phyloP scores from a whole-genome alignment of 306 rosid species.

The Phaseolus lunatus region DNA sequence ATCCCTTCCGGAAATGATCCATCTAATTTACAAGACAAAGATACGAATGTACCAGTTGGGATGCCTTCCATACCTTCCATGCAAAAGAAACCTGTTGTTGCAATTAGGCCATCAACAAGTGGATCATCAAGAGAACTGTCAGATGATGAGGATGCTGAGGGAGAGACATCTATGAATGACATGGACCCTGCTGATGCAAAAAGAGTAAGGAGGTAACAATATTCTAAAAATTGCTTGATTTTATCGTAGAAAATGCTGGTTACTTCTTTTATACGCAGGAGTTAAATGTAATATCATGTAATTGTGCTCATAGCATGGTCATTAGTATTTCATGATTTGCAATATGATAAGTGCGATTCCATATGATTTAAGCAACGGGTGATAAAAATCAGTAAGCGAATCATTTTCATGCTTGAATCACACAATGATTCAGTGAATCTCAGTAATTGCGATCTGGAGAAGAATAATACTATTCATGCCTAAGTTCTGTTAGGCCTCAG shows the following conservation, averaged over 20 bases:
- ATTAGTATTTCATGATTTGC: neutral
- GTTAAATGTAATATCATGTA: conserved; percentile 26
- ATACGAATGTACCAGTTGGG: conserved; percentile 53
- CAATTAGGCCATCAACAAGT: conserved; percentile 65
- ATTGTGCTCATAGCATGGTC: neutral
- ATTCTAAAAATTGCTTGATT: conserved; percentile 35
- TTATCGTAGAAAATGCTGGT: conserved; percentile 20
- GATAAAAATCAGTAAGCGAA: neutral
- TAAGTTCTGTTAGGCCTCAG: neutral
- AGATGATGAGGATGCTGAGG: conserved; percentile 87
- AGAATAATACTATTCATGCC: neutral
- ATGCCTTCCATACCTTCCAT: conserved; percentile 55
- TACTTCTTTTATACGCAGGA: conserved; percentile 17
- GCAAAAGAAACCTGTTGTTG: conserved; percentile 58
- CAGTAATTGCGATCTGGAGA: neutral
- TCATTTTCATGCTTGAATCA: neutral
- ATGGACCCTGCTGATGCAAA: conserved; percentile 78
- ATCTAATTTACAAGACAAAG: conserved; percentile 71
- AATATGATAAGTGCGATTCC: no score
- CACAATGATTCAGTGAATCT: neutral
- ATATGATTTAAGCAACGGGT: neutral
- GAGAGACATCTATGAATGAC: conserved; percentile 71
- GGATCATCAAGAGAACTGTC: conserved; percentile 91
- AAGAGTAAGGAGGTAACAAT: conserved; percentile 89
- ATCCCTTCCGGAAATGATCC: conserved; percentile 59